Base-by-base conservation (phyloP, 2,329 filamentous ascomycete genomes). In the Fonsecaea pedrosoi region DNA sequence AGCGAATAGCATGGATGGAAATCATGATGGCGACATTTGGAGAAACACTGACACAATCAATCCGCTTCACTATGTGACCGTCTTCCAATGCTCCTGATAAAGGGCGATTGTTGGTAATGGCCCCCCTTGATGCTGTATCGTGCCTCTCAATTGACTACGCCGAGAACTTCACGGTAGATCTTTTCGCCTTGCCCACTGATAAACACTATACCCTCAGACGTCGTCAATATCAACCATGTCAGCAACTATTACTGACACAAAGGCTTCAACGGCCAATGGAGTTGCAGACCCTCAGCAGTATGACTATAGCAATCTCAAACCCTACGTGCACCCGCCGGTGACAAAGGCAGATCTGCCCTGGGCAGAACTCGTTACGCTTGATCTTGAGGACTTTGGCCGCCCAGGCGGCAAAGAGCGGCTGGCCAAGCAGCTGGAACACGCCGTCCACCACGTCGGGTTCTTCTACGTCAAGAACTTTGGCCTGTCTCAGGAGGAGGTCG, bases 381-480 rank as follows among this genome's bases (percentile, higher is more conserved):
- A 87, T 69, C 80, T 87, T 3, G 82, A 82, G 34, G 79, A 82
- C 38, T 86, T 84, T 71, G 79, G 83, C 45, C 75, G 79, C 34
- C 83, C 84, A 0, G 83, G 81, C 0, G 85, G 85, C 2, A 87
- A 85, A 70, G 78, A 85, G 66, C 77, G 78, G 54, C 74, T 87
- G 0, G 83, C 84, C 0, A 77, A 80, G 35, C 83, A 87, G 71
- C 79, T 88, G 1, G 81, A 83, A 53, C 80, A 86, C 37, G 84
- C 84, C 1, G 81, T 83, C 7, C 78, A 82, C 57, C 77, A 80
- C 37, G 78, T 82, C 50, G 84, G 86, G 0, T 86, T 89, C 78
- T 89, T 89, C 78, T 88, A 88, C 69, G 82, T 89, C 34, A 84
- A 82, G 69, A 87, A 88, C 75, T 87, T 84, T 67, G 86, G 85